Conservation (phyloP, 345 rosid species). For the Salix dunnii region DNA sequence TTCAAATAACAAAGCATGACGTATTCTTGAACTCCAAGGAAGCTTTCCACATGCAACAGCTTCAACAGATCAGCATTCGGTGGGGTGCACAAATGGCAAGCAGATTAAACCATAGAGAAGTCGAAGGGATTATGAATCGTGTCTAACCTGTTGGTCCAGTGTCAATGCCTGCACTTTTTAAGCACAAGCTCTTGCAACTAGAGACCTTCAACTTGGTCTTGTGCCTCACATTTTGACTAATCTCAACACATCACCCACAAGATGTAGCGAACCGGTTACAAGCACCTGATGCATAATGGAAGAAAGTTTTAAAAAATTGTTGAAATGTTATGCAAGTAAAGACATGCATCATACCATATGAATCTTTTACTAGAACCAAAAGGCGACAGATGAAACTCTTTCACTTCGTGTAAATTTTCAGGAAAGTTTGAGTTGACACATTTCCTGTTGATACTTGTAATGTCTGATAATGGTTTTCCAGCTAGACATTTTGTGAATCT, state of each 20-base stretch:
- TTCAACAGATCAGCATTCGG: not conserved
- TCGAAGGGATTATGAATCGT: too few species aligned
- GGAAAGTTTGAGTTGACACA: not conserved
- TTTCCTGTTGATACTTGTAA: not conserved
- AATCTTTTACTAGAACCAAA: not conserved
- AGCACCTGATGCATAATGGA: slow-evolving; percentile 52
- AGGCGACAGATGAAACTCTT: not conserved
- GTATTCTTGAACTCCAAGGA: not conserved
- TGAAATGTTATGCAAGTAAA: not conserved
- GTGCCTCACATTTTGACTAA: slow-evolving; percentile 56
- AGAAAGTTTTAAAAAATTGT: not conserved
- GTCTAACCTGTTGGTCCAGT: not conserved
- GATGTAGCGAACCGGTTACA: slow-evolving; percentile 84
- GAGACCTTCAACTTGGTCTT: not conserved
- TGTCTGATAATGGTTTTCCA: not conserved
- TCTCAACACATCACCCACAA: slow-evolving; percentile 86
- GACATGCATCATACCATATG: not conserved
- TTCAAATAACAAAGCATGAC: not conserved
- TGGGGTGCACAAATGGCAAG: not conserved
- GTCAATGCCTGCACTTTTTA: not conserved
- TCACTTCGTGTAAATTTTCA: not conserved
- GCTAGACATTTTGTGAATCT: not conserved
- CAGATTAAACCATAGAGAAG: not conserved
- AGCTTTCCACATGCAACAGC: not conserved
- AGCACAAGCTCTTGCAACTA: not conserved